Base-by-base conservation (phyloP, 2,329 filamentous ascomycete genomes). In the Aspergillus proliferans region DNA sequence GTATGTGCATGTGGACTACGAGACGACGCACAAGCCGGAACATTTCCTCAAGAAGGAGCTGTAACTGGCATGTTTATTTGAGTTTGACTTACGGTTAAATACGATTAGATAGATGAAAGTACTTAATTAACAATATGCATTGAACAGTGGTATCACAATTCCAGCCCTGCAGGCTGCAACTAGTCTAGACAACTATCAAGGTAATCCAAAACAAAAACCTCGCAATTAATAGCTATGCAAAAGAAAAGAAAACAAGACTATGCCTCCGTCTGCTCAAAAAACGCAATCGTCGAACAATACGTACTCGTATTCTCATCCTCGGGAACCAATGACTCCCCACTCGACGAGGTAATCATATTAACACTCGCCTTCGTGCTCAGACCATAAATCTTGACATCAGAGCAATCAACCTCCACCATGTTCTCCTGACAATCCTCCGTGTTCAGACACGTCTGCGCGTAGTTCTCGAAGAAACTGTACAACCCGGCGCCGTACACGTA, bases 1-100 rank as follows among this genome's bases (percentile, higher is more conserved):
- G 0, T 97, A 96, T 66, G 93, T 97, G 18, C 93, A 98, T 68
- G 91, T 96, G 15, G 93, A 98, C 69, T 97, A 94, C 61, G 93
- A 97, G 74, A 96, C 91, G 3, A 90, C 86, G 15, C 93, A 97
- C 70, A 91, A 93, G 69, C 92, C 92, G 0, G 91, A 96, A 74
- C 91, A 85, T 66, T 84, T 80, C 54, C 67, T 82, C 65, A 85
- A 85, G 67, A 85, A 85, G 70, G 81, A 84, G 58, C 61, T 84
- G 43, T 83, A 64, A 55, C 22, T 39, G 26, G 1, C 26, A 12
- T 30, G 10, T 28, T 28, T 28, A 28, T 4, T 28, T 28, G 7
- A 15, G 1, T 28, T 8, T 10, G 26, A 28, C 9, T 28, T 26
- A 26, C 1, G 3, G 8, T 28, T 28, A 10, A 28, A 26, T 30